phyloP scores from a whole-genome alignment of 208 protist species.

The Leishmania guyanensis region DNA sequence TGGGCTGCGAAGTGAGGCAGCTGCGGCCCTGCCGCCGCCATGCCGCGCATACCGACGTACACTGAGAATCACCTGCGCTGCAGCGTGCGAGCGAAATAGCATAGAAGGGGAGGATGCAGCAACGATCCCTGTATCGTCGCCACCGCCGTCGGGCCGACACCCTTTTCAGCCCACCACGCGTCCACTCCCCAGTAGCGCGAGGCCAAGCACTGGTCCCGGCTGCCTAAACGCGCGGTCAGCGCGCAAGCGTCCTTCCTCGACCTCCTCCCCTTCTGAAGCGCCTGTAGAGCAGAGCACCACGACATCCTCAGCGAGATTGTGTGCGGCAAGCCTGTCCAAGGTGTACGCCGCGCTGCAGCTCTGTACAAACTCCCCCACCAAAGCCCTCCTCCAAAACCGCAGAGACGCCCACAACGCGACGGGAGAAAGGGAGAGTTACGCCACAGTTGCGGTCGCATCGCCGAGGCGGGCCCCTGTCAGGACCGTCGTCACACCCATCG shows the following conservation, averaged over 20 bases:
- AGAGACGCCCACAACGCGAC: not conserved
- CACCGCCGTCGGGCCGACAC: conserved; percentile 1
- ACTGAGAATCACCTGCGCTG: conserved; percentile 15
- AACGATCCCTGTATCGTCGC: not conserved
- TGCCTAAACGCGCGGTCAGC: conserved; percentile 6
- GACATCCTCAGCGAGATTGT: not conserved
- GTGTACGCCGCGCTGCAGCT: conserved; percentile 27
- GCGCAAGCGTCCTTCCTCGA: not conserved
- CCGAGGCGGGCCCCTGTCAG: not conserved
- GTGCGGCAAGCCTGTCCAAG: not conserved
- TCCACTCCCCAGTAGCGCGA: not conserved
- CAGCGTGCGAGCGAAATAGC: not conserved
- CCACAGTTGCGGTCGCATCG: not conserved
- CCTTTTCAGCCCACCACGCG: not conserved
- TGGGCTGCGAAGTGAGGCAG: not conserved
- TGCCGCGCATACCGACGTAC: conserved; percentile 24
- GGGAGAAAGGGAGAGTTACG: not conserved
- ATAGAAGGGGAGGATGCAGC: not conserved
- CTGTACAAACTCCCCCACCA: conserved; percentile 23
- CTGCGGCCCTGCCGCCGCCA: conserved; percentile 3
- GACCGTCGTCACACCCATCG: conserved; percentile 9
- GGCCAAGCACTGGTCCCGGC: not conserved
- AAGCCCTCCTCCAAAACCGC: not conserved
- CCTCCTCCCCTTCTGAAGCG: not conserved
- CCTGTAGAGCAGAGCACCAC: not conserved